A percentile compares a stretch with the other conserved stretches of the same genome.
Conservation (phyloP, 75 land plant genomes). For the Picea glauca region DNA sequence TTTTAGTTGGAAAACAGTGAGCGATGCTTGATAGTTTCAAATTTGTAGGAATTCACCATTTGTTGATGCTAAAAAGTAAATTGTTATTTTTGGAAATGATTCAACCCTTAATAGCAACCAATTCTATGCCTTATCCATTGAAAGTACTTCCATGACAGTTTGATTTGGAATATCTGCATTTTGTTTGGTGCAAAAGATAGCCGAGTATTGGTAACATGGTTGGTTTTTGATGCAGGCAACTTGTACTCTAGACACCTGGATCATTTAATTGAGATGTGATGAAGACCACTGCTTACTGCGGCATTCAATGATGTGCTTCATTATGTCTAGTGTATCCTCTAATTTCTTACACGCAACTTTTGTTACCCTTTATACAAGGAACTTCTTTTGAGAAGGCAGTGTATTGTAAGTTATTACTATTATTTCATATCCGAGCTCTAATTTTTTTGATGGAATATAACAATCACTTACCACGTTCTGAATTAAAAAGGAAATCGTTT, state of each 20-base stretch:
- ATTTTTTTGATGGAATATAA: not conserved
- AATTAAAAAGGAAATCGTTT: not conserved
- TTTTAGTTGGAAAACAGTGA: too few species aligned
- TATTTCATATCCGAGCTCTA: not conserved
- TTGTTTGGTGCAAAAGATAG: not conserved
- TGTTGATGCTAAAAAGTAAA: too few species aligned
- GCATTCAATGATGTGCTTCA: not conserved
- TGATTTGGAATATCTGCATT: not conserved
- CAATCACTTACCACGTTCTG: not conserved
- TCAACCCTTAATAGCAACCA: too few species aligned
- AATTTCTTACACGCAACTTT: not conserved
- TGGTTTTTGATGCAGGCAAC: conserved; percentile 2
- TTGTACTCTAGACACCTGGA: not conserved
- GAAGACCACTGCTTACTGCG: not conserved
- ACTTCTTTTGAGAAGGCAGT: not conserved
- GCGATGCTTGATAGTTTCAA: too few species aligned
- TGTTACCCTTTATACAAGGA: not conserved
- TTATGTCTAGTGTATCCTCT: conserved; percentile 1
- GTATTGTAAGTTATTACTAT: not conserved
- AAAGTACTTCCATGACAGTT: too few species aligned
- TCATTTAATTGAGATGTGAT: not conserved
- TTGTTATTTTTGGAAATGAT: too few species aligned
- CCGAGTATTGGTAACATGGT: not conserved
- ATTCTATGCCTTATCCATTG: too few species aligned
- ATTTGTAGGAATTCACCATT: too few species aligned